These are phyloP conservation scores for Suillus subalutaceus DNA, from an alignment of 768 basidiomycete genomes.

Conservation along the genomic window DNA sequence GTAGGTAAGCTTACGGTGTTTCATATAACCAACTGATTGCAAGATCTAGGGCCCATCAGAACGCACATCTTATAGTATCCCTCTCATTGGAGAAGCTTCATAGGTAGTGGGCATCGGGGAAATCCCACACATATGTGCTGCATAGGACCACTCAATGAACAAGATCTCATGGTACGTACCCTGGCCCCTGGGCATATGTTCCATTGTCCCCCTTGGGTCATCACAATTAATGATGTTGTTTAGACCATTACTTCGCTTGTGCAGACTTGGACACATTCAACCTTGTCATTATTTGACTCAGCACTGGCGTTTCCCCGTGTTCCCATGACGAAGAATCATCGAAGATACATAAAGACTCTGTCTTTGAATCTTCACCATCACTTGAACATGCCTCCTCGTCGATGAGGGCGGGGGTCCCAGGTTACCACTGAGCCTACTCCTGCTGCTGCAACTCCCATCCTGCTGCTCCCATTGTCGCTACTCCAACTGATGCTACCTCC, in stretches of 20 bases:
- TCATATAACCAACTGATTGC: not conserved
- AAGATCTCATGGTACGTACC: not conserved
- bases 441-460: not conserved
- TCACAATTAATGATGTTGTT: not conserved
- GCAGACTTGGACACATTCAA: no score
- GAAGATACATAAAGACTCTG: not conserved
- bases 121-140: not conserved
- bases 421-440: not conserved
- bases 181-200: not conserved
- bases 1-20: not conserved
- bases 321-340: not conserved
- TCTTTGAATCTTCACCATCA: slow-evolving; percentile 1
- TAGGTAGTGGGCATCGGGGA: not conserved
- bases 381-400: not conserved
- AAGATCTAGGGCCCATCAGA: not conserved
- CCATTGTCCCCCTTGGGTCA: not conserved
- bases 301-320: not conserved
- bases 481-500: not conserved
- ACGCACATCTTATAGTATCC: not conserved
- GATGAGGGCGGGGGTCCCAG: not conserved
- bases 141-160: not conserved
- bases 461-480: not conserved
- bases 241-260: no score
- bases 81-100: not conserved
- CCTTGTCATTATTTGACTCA: not conserved